These are phyloP conservation scores for Brettanomyces custersianus DNA, from an alignment of 805 yeast genomes.

Conservation along the genomic window DNA sequence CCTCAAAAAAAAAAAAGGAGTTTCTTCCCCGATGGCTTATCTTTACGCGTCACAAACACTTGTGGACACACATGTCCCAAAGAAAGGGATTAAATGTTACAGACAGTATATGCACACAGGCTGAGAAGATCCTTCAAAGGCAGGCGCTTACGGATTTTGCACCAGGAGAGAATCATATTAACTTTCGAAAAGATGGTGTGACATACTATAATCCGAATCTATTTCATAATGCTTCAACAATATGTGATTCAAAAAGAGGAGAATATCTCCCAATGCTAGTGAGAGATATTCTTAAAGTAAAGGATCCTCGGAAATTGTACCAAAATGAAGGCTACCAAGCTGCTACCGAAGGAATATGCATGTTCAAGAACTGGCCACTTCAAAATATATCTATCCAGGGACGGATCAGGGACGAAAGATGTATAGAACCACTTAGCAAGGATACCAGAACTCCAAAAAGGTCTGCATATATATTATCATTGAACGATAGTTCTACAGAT, in stretches of 20 bases:
- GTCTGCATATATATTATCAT: constrained; percentile 14
- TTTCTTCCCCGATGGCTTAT: too few relatives aligned
- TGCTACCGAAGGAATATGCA: constrained; percentile 6
- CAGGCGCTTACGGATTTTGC: constrained; percentile 10
- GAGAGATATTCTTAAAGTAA: constrained; percentile 19
- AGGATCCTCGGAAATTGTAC: constrained; percentile 18
- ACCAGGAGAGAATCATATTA: constrained; percentile 17
- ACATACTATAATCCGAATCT: constrained; percentile 27
- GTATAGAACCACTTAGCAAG: constrained; percentile 8
- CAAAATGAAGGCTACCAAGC: constrained; percentile 16
- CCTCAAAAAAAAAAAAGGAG: too few relatives aligned
- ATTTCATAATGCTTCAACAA: constrained; percentile 26
- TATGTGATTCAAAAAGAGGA: constrained; percentile 6
- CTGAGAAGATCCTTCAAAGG: constrained; percentile 2
- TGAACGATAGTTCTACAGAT: constrained; percentile 25
- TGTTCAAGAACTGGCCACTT: constrained; percentile 37
- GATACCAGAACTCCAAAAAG: background rate
- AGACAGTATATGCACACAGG: background rate
- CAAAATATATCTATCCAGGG: constrained; percentile 28
- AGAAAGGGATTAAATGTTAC: too few relatives aligned
- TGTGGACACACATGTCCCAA: background rate
- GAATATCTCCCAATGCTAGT: constrained; percentile 24
- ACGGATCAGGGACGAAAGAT: constrained; percentile 24
- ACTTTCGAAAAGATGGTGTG: constrained; percentile 15
- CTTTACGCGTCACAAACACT: background rate